These are phyloP conservation scores for Mollisia scopiformis DNA, from an alignment of 2,329 filamentous ascomycete species.

Conservation along the genomic window DNA sequence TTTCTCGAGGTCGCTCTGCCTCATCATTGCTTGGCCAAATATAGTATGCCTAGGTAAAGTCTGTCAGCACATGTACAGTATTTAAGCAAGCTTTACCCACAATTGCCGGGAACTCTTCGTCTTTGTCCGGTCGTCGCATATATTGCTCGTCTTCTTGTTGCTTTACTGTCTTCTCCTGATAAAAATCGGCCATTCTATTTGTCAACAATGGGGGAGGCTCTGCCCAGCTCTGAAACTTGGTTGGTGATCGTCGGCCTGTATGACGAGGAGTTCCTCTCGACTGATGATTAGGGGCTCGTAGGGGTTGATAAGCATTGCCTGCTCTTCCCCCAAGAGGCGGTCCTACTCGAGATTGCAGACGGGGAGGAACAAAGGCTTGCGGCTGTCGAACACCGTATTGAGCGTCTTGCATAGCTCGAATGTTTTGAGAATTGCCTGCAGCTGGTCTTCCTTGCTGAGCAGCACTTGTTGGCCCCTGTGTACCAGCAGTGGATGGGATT, in stretches of 20 bases:
- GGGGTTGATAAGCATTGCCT: too few species aligned
- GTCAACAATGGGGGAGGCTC: neutral
- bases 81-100: neutral
- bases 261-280: too few species aligned
- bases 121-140: neutral
- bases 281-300: too few species aligned
- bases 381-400: too few species aligned
- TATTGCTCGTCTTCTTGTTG: neutral
- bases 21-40: conserved; percentile 25
- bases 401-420: too few species aligned
- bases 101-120: conserved; percentile 3
- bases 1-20: conserved; percentile 4
- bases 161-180: neutral
- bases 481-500: too few species aligned
- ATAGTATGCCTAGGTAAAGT: conserved; percentile 20
- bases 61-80: neutral
- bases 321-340: too few species aligned
- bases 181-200: neutral
- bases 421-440: too few species aligned
- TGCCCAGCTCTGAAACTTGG: neutral
- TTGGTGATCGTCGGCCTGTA: neutral
- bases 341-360: too few species aligned
- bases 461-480: too few species aligned
- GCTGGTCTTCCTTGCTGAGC: too few species aligned
- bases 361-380: too few species aligned